Conservation (phyloP, 768 basidiomycete species). For the Rhodosporidiobolus sp. region DNA sequence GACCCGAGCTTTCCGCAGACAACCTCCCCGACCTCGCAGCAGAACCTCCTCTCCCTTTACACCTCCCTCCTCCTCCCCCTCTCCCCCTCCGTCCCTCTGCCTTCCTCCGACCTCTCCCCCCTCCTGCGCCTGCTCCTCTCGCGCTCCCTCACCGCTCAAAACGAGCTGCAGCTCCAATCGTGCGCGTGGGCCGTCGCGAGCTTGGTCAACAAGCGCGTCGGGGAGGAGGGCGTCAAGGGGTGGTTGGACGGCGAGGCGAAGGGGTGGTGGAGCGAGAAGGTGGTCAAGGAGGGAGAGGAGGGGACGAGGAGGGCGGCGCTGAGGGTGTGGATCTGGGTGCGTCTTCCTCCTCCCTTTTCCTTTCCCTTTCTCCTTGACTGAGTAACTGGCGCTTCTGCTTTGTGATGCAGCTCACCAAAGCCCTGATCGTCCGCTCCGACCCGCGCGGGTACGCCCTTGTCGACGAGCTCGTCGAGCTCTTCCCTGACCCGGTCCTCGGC, state of each 20-base stretch:
- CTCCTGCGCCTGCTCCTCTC: conserved; percentile 5
- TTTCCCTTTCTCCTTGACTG: not conserved
- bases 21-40: conserved; percentile 12
- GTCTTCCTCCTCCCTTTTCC: not conserved
- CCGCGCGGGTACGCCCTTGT: conserved; percentile 58
- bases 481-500: conserved; percentile 63
- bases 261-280: conserved; percentile 56
- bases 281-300: conserved; percentile 49
- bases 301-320: conserved; percentile 37
- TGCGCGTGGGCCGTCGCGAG: not conserved
- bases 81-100: conserved; percentile 8
- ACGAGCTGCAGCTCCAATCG: conserved; percentile 22
- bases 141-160: conserved; percentile 4
- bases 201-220: conserved; percentile 58
- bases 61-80: conserved; percentile 15
- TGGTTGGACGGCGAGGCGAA: conserved; percentile 46
- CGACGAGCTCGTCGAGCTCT: conserved; percentile 65
- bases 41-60: conserved; percentile 25
- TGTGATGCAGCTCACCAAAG: conserved; percentile 65
- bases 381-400: not conserved
- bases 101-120: not conserved
- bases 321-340: conserved; percentile 44
- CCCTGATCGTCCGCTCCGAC: conserved; percentile 72
- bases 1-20: not conserved
- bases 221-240: not conserved